Conservation (phyloP, 1,284 basidiomycete genomes). For the Irpex sp. region DNA sequence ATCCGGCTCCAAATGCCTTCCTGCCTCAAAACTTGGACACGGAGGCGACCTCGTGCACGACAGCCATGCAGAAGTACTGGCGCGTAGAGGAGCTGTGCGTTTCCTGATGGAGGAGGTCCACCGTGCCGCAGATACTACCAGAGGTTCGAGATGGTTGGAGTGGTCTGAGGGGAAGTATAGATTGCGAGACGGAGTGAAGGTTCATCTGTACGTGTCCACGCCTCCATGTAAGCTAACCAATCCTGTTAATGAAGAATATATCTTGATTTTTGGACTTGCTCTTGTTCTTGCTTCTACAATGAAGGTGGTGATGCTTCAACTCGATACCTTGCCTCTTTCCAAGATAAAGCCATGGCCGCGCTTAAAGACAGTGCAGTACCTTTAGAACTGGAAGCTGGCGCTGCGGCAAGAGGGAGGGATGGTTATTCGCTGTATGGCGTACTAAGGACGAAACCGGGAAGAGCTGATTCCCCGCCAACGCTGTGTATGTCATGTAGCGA, state of each 20-base stretch:
- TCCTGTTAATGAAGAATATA: conserved; percentile 5
- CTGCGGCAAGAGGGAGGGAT: conserved; percentile 69
- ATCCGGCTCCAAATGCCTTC: conserved; percentile 87
- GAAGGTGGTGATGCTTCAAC: conserved; percentile 90
- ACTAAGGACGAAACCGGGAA: conserved; percentile 86
- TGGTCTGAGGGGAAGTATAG: conserved; percentile 52
- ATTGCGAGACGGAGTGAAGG: conserved; percentile 45
- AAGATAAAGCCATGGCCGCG: conserved; percentile 66
- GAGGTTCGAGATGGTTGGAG: conserved; percentile 10
- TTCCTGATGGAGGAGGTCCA: conserved; percentile 76
- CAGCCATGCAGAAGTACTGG: conserved; percentile 87
- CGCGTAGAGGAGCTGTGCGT: conserved; percentile 73
- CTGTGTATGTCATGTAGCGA: conserved; percentile 87
- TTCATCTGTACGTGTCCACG: conserved; percentile 84
- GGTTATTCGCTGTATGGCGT: conserved; percentile 73
- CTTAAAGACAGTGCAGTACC: conserved; percentile 52
- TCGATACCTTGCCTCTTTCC: conserved; percentile 65
- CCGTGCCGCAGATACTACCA: conserved; percentile 12
- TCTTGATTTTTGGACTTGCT: conserved; percentile 4
- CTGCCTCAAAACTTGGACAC: conserved; percentile 55
- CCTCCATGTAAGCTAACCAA: conserved; percentile 69
- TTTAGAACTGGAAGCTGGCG: conserved; percentile 31
- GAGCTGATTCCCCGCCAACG: conserved; percentile 80
- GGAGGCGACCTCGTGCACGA: conserved; percentile 87
- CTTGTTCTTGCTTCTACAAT: neutral